These are phyloP conservation scores for Neocallimastix lanati DNA, from an alignment of 192 early-diverging fungal species.

Conservation along the genomic window DNA sequence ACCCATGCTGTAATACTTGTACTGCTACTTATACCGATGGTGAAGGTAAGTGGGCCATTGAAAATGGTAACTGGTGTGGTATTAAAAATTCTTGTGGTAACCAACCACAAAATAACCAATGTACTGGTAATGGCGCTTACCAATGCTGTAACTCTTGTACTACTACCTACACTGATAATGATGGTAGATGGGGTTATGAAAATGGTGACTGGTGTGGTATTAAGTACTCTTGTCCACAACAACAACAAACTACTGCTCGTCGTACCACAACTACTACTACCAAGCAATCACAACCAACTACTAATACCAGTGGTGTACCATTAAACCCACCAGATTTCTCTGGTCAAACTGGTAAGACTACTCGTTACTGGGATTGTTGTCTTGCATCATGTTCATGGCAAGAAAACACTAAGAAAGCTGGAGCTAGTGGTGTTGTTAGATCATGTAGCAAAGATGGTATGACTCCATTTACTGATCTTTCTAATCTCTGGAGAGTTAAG, in stretches of 20 bases:
- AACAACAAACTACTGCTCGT: not conserved
- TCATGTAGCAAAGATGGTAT: not conserved
- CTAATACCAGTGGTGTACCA: not conserved
- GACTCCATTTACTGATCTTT: not conserved
- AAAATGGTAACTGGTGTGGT: not conserved
- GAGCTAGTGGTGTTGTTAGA: not conserved
- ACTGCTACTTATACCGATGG: not conserved
- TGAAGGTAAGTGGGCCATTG: not conserved
- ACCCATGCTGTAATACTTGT: not conserved
- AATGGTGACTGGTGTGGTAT: not conserved
- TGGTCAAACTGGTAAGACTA: constrained; percentile 1
- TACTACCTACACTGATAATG: too few relatives aligned
- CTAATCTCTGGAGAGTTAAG: not conserved
- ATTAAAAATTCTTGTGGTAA: not conserved
- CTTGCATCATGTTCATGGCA: not conserved
- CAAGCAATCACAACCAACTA: not conserved
- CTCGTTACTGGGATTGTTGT: constrained; percentile 5
- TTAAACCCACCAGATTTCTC: not conserved
- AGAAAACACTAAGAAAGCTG: not conserved
- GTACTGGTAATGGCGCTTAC: too few relatives aligned
- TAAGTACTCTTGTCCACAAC: not conserved
- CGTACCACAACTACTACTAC: not conserved
- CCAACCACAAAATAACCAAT: too few relatives aligned
- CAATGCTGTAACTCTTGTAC: too few relatives aligned
- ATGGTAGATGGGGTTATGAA: too few relatives aligned